These are phyloP conservation scores for Henckelia pumila DNA, from an alignment of 257 asterid species.

Conservation along the genomic window DNA sequence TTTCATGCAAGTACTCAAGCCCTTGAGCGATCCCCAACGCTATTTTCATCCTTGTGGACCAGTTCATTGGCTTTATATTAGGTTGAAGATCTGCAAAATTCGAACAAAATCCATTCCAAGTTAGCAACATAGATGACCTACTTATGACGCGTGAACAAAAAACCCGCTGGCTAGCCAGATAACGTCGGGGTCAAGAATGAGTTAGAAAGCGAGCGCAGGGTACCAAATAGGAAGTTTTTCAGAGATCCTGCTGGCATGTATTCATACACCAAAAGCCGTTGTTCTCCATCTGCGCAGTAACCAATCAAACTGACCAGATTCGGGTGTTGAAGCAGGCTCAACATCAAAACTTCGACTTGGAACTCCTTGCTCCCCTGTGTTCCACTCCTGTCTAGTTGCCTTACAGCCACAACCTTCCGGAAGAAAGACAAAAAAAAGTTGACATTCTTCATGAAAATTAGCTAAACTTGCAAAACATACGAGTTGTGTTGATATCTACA, in stretches of 20 bases:
- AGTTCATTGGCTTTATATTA: conserved; percentile 42
- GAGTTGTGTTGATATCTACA: not conserved
- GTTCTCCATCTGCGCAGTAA: conserved; percentile 98
- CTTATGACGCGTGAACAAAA: not conserved
- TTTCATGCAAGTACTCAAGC: conserved; percentile 63
- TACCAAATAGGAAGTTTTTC: conserved; percentile 62
- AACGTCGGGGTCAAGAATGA: not conserved
- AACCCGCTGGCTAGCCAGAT: not conserved
- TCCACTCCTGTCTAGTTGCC: conserved; percentile 83
- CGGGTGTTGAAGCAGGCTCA: conserved; percentile 73
- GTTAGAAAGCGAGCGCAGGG: not conserved
- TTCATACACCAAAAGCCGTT: conserved; percentile 84
- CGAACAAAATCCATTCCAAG: not conserved
- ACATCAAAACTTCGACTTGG: conserved; percentile 50
- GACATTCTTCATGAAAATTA: not conserved
- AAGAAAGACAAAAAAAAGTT: not conserved
- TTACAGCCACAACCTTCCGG: conserved; percentile 65
- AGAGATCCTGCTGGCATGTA: conserved; percentile 66
- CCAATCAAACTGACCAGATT: conserved; percentile 74
- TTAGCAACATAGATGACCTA: not conserved
- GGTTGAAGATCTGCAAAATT: conserved; percentile 39
- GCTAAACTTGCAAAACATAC: not conserved
- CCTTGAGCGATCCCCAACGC: conserved; percentile 67
- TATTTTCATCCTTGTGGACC: conserved; percentile 65
- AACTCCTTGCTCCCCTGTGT: conserved; percentile 70